Percentiles rank a stretch among this genome's conserved stretches.
phyloP scores from a whole-genome alignment of 495 filamentous ascomycete species.

The Penicillium arizonense region DNA sequence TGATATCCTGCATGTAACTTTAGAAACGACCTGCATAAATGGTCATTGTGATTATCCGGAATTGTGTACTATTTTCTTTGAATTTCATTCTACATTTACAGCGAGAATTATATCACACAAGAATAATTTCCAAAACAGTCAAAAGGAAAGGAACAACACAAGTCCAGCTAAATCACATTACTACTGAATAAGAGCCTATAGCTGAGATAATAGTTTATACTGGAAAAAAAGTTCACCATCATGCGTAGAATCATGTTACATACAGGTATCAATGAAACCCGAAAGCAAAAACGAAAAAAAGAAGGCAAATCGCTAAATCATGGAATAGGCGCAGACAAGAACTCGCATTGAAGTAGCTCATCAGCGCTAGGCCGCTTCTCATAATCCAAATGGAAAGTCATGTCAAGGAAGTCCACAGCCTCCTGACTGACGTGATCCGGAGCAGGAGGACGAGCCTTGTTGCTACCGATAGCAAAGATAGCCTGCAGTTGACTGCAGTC shows the following conservation, averaged over 20 bases:
- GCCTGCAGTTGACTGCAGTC: slow-evolving; percentile 96
- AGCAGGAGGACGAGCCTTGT: slow-evolving; percentile 83
- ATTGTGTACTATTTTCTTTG: slow-evolving; percentile 29
- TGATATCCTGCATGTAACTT: slow-evolving; percentile 32
- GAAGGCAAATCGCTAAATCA: slow-evolving; percentile 17
- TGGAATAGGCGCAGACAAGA: slow-evolving; percentile 64
- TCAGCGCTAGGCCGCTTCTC: slow-evolving; percentile 88
- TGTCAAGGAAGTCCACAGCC: slow-evolving; percentile 77
- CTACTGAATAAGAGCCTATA: not conserved
- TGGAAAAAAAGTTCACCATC: slow-evolving; percentile 1
- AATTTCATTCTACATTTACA: slow-evolving; percentile 11
- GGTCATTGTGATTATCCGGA: slow-evolving; percentile 26
- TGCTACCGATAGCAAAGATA: slow-evolving; percentile 96
- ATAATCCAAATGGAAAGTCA: slow-evolving; percentile 95
- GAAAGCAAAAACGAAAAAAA: not conserved
- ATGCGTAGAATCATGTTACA: slow-evolving; percentile 20
- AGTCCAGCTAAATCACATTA: not conserved
- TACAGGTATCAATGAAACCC: not conserved
- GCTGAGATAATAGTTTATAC: not conserved
- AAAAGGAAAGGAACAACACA: not conserved
- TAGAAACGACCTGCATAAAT: slow-evolving; percentile 29
- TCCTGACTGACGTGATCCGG: slow-evolving; percentile 83
- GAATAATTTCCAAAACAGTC: not conserved
- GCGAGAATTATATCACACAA: slow-evolving; percentile 8
- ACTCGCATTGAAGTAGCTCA: slow-evolving; percentile 78